These are phyloP conservation scores for Zasmidium angulare DNA, from an alignment of 2,329 filamentous ascomycete genomes.

Conservation along the genomic window DNA sequence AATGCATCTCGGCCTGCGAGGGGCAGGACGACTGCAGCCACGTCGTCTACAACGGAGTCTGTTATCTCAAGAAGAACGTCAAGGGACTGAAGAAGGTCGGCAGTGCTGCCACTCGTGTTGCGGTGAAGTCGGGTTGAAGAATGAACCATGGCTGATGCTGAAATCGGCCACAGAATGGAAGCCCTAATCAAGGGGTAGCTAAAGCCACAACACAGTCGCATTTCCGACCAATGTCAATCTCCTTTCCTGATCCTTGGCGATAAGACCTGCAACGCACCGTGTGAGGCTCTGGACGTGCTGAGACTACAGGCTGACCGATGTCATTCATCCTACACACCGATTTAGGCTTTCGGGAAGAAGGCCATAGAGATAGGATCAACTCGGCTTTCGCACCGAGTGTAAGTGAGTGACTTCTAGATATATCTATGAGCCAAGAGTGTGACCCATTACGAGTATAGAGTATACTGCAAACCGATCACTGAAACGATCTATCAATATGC, in stretches of 20 bases:
- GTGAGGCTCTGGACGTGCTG: background rate
- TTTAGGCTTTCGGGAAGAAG: background rate
- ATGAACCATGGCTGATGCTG: too few species aligned
- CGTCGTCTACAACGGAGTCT: conserved; percentile 4
- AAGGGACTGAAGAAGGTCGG: background rate
- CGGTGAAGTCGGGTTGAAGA: background rate
- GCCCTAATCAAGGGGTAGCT: too few species aligned
- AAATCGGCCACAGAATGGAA: too few species aligned
- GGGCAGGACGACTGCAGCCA: background rate
- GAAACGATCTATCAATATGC: background rate
- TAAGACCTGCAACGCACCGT: too few species aligned
- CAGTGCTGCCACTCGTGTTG: conserved; percentile 3
- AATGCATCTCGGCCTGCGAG: conserved; percentile 2
- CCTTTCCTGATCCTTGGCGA: too few species aligned
- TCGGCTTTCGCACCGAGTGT: background rate
- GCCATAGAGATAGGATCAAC: background rate
- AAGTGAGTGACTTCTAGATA: background rate
- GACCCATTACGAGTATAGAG: background rate
- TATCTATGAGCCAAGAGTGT: background rate
- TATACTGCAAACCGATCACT: background rate
- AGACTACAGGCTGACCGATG: background rate
- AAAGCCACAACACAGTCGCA: too few species aligned
- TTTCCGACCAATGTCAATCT: too few species aligned
- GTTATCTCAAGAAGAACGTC: conserved; percentile 3
- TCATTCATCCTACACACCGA: background rate